Evolutionary conservation across 2,329 filamentous ascomycete species (phyloP).

Genomic region (Pseudohalonectria lignicola): DNA sequence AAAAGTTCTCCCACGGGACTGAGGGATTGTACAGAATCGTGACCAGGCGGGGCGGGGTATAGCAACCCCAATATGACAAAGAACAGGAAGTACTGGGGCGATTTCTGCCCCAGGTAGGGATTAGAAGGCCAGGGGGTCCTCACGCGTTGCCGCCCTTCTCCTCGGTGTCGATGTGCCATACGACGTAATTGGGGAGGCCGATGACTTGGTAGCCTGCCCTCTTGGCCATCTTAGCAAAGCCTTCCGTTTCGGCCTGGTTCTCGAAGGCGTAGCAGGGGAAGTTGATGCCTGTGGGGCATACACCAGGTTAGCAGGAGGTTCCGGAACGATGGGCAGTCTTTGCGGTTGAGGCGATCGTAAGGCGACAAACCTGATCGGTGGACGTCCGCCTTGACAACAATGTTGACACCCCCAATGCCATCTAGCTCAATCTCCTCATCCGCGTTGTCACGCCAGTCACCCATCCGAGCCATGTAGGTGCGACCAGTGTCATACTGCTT

Average conservation of each 20-base stretch:
- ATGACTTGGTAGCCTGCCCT: slow-evolving; percentile 86
- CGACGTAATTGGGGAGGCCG: slow-evolving; percentile 91
- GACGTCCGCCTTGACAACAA: slow-evolving; percentile 94
- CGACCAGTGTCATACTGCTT: slow-evolving; percentile 87
- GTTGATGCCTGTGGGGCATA: slow-evolving; percentile 80
- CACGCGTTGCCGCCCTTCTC: slow-evolving; percentile 79
- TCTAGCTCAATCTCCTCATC: slow-evolving; percentile 88
- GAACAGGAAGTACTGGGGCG: no score
- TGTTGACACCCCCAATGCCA: slow-evolving; percentile 93
- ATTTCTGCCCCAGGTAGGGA: no score
- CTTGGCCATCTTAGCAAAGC: slow-evolving; percentile 98
- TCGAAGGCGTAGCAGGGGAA: slow-evolving; percentile 96
- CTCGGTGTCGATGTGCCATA: slow-evolving; percentile 96
- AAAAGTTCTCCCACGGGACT: no score
- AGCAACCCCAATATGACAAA: no score
- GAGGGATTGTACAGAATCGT: no score
- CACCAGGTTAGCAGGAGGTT: slow-evolving; percentile 1
- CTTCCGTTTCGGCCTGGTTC: slow-evolving; percentile 97
- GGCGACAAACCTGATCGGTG: slow-evolving; percentile 69
- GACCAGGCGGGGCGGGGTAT: no score
- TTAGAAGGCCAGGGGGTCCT: no score
- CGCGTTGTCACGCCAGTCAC: slow-evolving; percentile 85
- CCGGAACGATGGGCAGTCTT: no score
- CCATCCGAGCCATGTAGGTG: slow-evolving; percentile 81
- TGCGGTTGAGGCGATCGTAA: slow-evolving; percentile 12